A percentile compares a stretch with the other conserved stretches of the same genome.
Conservation (phyloP, 345 rosid genomes). For the Reutealis trisperma region DNA sequence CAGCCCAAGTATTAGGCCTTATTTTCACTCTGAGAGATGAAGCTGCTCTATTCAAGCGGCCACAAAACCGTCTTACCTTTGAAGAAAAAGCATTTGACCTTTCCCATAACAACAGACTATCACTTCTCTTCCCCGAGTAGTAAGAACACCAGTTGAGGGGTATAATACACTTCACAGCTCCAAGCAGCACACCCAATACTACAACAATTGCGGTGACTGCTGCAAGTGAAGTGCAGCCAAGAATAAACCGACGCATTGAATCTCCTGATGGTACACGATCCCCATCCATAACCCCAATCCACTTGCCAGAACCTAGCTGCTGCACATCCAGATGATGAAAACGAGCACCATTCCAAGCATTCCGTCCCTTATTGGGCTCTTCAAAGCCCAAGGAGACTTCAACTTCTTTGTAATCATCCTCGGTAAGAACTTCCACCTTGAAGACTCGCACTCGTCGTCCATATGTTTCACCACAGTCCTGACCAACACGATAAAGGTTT, state of each 20-base stretch:
- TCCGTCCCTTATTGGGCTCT: slow-evolving; percentile 56
- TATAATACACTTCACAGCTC: slow-evolving; percentile 74
- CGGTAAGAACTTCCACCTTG: slow-evolving; percentile 64
- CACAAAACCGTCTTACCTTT: slow-evolving; percentile 63
- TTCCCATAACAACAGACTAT: slow-evolving; percentile 52
- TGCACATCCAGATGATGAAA: slow-evolving; percentile 82
- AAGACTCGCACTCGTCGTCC: slow-evolving; percentile 67
- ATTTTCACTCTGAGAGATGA: slow-evolving; percentile 57
- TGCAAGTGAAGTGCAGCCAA: slow-evolving; percentile 71
- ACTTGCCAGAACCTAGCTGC: slow-evolving; percentile 74
- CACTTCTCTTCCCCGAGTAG: slow-evolving; percentile 61
- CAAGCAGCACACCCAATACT: slow-evolving; percentile 64
- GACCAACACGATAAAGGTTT: slow-evolving; percentile 87
- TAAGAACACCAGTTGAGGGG: slow-evolving; percentile 82
- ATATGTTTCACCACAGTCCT: slow-evolving; percentile 86
- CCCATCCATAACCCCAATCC: slow-evolving; percentile 86
- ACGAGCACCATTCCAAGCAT: slow-evolving; percentile 86
- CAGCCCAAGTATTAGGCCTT: slow-evolving; percentile 50
- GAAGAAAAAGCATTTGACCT: slow-evolving; percentile 52
- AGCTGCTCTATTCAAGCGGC: slow-evolving; percentile 70
- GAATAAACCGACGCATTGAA: slow-evolving; percentile 44
- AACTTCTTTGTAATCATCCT: slow-evolving; percentile 67
- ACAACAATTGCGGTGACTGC: slow-evolving; percentile 51
- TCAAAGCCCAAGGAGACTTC: slow-evolving; percentile 65
- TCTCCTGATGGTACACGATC: slow-evolving; percentile 88